phyloP scores from a whole-genome alignment of 768 basidiomycete genomes.

The Paxillus rubicundulus region DNA sequence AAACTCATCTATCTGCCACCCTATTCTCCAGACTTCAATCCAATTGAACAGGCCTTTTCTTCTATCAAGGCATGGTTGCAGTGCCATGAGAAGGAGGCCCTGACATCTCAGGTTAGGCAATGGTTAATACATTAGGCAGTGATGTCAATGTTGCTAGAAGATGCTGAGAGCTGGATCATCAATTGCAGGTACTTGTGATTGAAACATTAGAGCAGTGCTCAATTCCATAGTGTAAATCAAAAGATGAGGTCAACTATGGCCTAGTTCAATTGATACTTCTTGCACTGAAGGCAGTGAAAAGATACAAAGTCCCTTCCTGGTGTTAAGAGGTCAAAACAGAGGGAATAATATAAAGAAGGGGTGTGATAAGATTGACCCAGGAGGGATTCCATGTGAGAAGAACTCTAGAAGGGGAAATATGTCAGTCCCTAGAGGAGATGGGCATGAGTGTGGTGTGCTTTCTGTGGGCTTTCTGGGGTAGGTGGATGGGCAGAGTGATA shows the following conservation, averaged over 20 bases:
- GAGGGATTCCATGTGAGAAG: too few species aligned
- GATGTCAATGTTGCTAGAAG: conserved; percentile 13
- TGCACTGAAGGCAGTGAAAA: background rate
- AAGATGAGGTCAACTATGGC: too few species aligned
- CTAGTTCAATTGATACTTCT: background rate
- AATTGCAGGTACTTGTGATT: conserved; percentile 21
- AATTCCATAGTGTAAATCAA: too few species aligned
- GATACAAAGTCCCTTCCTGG: too few species aligned
- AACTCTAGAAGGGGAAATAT: too few species aligned
- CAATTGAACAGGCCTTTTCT: conserved; percentile 35
- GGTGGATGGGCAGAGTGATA: too few species aligned
- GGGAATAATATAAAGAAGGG: too few species aligned
- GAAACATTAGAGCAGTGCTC: background rate
- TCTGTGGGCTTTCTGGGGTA: too few species aligned
- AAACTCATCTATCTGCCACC: conserved; percentile 31
- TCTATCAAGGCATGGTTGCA: conserved; percentile 31
- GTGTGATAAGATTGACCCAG: too few species aligned
- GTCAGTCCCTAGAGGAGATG: too few species aligned
- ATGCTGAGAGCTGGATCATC: conserved; percentile 20
- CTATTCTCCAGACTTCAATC: conserved; percentile 37
- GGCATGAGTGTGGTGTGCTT: too few species aligned
- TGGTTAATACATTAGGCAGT: conserved; percentile 21
- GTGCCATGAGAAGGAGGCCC: conserved; percentile 19
- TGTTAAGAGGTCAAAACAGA: too few species aligned
- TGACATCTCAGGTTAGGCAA: background rate